Conservation (phyloP, 2,329 filamentous ascomycete species). For the Colletotrichum sp. region DNA sequence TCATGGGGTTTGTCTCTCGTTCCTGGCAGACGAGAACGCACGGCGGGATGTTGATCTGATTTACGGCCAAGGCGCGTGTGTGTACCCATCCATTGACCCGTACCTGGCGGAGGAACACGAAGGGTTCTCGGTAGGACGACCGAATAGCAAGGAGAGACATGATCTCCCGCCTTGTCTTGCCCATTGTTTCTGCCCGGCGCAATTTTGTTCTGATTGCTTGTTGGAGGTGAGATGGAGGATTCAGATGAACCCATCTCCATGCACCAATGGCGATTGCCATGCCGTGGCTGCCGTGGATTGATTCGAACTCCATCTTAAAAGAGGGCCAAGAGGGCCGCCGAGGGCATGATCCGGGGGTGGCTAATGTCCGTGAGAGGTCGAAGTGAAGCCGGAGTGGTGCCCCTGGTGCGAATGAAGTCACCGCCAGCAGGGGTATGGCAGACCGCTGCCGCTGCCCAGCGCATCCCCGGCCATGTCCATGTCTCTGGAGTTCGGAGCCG, state of each 20-base stretch:
- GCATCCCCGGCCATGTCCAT: neutral
- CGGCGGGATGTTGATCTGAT: neutral
- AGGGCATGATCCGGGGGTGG: neutral
- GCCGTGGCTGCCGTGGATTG: neutral
- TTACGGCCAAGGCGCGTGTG: neutral
- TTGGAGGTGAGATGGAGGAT: neutral
- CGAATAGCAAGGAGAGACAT: neutral
- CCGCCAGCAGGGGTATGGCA: neutral
- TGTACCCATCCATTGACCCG: neutral
- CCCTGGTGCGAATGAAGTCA: constrained; percentile 2
- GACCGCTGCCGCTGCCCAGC: constrained; percentile 6
- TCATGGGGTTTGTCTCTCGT: neutral
- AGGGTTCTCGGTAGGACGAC: neutral
- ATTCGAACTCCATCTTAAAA: neutral
- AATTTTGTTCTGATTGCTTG: neutral
- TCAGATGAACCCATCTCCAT: neutral
- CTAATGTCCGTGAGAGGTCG: neutral
- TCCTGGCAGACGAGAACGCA: neutral
- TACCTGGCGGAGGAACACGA: neutral
- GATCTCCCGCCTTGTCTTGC: neutral
- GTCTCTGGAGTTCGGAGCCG: neutral
- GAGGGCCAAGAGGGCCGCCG: neutral
- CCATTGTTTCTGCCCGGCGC: neutral
- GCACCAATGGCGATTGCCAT: neutral
- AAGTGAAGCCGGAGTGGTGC: neutral